phyloP scores from a whole-genome alignment of 805 yeast species.

The Teunomyces gatunensis region DNA sequence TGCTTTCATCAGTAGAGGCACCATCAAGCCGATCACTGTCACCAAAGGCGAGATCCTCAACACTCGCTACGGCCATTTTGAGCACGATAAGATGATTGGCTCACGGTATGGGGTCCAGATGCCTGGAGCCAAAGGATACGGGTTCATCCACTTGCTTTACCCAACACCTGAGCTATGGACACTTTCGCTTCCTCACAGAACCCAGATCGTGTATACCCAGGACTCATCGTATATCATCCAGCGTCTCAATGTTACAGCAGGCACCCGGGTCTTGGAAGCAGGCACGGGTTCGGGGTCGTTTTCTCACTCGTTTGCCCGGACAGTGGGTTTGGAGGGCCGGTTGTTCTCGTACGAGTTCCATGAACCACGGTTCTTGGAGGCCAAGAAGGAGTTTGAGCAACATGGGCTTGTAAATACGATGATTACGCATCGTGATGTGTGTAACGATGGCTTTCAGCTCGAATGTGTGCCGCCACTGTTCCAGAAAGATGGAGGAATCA shows the following conservation, averaged over 20 bases:
- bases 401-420: conserved; percentile 67
- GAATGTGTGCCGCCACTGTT: conserved; percentile 28
- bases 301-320: conserved; percentile 87
- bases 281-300: conserved; percentile 98
- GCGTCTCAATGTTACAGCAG: conserved; percentile 68
- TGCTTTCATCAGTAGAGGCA: conserved; percentile 79
- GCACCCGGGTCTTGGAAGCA: conserved; percentile 85
- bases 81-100: conserved; percentile 83
- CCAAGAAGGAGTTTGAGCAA: conserved; percentile 66
- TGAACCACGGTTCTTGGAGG: conserved; percentile 76
- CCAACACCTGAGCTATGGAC: conserved; percentile 98
- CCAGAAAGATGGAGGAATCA: conserved; percentile 22
- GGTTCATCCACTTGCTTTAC: conserved; percentile 81
- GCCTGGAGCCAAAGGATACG: conserved; percentile 69
- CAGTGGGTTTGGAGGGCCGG: conserved; percentile 58
- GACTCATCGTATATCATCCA: conserved; percentile 91
- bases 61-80: conserved; percentile 87
- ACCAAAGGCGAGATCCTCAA: conserved; percentile 61
- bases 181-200: conserved; percentile 90
- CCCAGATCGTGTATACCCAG: conserved; percentile 96
- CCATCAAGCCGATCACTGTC: conserved; percentile 71
- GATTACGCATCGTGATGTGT: conserved; percentile 89
- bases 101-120: conserved; percentile 81
- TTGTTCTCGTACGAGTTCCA: conserved; percentile 91
- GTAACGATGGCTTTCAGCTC: conserved; percentile 76